These are phyloP conservation scores for Cyclocybe cylindracea DNA, from an alignment of 768 basidiomycete species.

Conservation along the genomic window DNA sequence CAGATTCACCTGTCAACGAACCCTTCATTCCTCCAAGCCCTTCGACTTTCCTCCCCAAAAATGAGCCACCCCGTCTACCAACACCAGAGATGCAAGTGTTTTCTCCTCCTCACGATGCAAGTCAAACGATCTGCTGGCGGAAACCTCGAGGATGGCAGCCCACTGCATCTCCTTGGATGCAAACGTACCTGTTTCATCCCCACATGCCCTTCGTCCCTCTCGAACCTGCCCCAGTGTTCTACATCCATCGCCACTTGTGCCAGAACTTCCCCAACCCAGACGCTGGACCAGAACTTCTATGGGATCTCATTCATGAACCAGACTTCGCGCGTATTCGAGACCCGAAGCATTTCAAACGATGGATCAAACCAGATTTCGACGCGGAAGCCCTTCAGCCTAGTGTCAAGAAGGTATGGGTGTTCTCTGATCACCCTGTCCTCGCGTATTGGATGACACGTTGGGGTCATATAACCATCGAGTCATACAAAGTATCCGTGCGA, in stretches of 20 bases:
- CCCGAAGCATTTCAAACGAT: slow-evolving; percentile 21
- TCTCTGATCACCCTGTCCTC: slow-evolving; percentile 38
- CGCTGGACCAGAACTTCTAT: slow-evolving; percentile 33
- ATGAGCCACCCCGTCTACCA: slow-evolving; percentile 8
- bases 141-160: too few relatives aligned
- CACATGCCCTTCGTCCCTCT: slow-evolving; percentile 1
- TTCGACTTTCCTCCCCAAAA: slow-evolving; percentile 1
- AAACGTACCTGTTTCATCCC: too few relatives aligned
- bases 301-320: slow-evolving; percentile 43
- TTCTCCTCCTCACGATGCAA: neutral
- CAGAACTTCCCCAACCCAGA: slow-evolving; percentile 39
- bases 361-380: slow-evolving; percentile 25
- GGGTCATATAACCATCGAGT: slow-evolving; percentile 49
- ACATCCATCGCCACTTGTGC: slow-evolving; percentile 31
- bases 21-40: slow-evolving; percentile 18
- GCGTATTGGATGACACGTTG: slow-evolving; percentile 44
- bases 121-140: too few relatives aligned
- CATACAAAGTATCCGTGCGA: slow-evolving; percentile 34
- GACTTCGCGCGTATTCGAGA: slow-evolving; percentile 33
- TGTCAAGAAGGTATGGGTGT: slow-evolving; percentile 35
- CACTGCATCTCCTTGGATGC: too few relatives aligned
- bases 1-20: slow-evolving; percentile 7
- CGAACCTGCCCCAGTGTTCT: slow-evolving; percentile 12
- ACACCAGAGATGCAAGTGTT: neutral
- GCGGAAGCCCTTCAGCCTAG: slow-evolving; percentile 32